Evolutionary conservation across 1,284 basidiomycete species (phyloP).

Genomic region (Spongiforma sp.): DNA sequence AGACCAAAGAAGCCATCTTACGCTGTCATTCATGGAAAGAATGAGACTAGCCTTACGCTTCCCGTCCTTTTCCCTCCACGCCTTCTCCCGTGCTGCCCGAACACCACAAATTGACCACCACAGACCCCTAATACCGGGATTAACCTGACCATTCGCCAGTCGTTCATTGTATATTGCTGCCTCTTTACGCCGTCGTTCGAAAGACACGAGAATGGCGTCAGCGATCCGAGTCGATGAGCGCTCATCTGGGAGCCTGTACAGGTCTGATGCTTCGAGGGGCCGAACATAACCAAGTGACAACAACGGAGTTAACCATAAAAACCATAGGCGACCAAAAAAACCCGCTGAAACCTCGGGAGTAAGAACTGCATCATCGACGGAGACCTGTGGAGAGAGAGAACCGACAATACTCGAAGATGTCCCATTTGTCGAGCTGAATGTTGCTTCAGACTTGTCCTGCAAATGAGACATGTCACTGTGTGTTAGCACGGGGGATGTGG

Average conservation of each 20-base stretch:
- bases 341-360: slow-evolving; percentile 55
- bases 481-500: no score
- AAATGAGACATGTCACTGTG: no score
- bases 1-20: slow-evolving; percentile 86
- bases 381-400: slow-evolving; percentile 46
- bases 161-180: slow-evolving; percentile 76
- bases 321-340: slow-evolving; percentile 50
- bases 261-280: slow-evolving; percentile 81
- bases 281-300: slow-evolving; percentile 72
- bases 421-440: no score
- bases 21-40: slow-evolving; percentile 80
- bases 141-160: slow-evolving; percentile 67
- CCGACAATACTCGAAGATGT: no score
- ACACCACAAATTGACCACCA: slow-evolving; percentile 69
- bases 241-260: slow-evolving; percentile 84
- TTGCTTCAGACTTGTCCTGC: no score
- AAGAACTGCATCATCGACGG: slow-evolving; percentile 50
- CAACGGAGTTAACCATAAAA: slow-evolving; percentile 79
- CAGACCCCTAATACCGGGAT: slow-evolving; percentile 54
- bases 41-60: slow-evolving; percentile 72
- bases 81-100: slow-evolving; percentile 57
- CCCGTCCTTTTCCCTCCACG: slow-evolving; percentile 71
- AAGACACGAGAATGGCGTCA: slow-evolving; percentile 65
- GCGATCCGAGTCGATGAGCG: slow-evolving; percentile 65
- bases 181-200: slow-evolving; percentile 60